Percentiles rank a stretch among this genome's conserved stretches.
Evolutionary conservation across 2,329 filamentous ascomycete genomes (phyloP).

Genomic region (Mycosphaerelloides madeirae): DNA sequence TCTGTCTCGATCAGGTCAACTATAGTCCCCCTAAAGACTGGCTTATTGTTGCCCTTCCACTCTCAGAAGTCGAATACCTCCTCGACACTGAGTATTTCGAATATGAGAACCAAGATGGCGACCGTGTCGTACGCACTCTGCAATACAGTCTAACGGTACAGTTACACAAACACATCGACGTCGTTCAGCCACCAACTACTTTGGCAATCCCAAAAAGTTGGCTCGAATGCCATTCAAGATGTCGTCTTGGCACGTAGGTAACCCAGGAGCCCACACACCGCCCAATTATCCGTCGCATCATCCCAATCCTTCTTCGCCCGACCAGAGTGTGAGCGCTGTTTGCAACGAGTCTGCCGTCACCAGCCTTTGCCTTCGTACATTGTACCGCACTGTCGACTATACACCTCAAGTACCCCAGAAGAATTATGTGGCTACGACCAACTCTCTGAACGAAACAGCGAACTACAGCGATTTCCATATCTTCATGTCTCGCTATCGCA

Average conservation of each 20-base stretch:
- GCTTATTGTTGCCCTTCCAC: conserved; percentile 52
- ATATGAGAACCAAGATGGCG: conserved; percentile 41
- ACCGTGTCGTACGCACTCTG: conserved; percentile 50
- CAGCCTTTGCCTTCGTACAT: conserved; percentile 48
- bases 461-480: conserved; percentile 16
- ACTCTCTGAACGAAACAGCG: conserved; percentile 44
- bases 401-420: conserved; percentile 27
- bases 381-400: conserved; percentile 47
- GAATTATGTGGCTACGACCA: conserved; percentile 36
- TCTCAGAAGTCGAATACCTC: conserved; percentile 44
- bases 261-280: no score
- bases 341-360: conserved; percentile 36
- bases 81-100: conserved; percentile 55
- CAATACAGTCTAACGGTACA: conserved; percentile 59
- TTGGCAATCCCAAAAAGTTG: conserved; percentile 11
- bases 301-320: no score
- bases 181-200: conserved; percentile 53
- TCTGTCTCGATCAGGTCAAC: conserved; percentile 10
- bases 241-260: no score
- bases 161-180: conserved; percentile 53
- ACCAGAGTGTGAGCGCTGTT: conserved; percentile 5
- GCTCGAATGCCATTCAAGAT: neutral
- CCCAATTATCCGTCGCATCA: no score
- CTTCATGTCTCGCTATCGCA: conserved; percentile 11
- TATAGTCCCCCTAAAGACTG: conserved; percentile 44